Percentiles rank a stretch among this genome's conserved stretches.
These are phyloP conservation scores for Vigna reflexopilosa DNA, from an alignment of 306 rosid genomes.

Conservation along the genomic window DNA sequence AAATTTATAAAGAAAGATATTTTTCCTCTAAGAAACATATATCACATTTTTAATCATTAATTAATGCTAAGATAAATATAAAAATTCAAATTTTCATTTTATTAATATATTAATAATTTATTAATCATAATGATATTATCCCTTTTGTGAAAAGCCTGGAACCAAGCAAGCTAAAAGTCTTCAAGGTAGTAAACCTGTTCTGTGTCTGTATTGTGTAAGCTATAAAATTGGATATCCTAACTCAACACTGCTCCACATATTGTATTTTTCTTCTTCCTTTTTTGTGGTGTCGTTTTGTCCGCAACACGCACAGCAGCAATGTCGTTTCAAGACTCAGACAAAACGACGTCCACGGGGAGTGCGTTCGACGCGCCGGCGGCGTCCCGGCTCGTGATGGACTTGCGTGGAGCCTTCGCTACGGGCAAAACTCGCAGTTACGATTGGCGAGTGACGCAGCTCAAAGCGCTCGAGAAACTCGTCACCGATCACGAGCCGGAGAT, in stretches of 20 bases:
- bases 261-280: neutral
- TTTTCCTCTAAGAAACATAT: too few relatives aligned
- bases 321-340: conserved; percentile 8
- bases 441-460: conserved; percentile 54
- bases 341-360: neutral
- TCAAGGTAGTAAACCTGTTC: neutral
- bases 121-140: neutral
- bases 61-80: too few relatives aligned
- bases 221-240: neutral
- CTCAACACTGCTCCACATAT: neutral
- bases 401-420: conserved; percentile 35
- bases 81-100: too few relatives aligned
- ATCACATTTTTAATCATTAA: too few relatives aligned
- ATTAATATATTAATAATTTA: too few relatives aligned
- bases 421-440: conserved; percentile 48
- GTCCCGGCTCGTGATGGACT: conserved; percentile 37
- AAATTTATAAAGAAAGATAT: too few relatives aligned
- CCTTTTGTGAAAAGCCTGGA: neutral
- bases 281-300: neutral
- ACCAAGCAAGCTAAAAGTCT: too few relatives aligned
- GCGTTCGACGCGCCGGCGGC: conserved; percentile 36
- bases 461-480: conserved; percentile 20
- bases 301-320: neutral
- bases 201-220: neutral
- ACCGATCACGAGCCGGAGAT: conserved; percentile 31